Conservation (phyloP, 768 basidiomycete species). For the Panellus pusillus region DNA sequence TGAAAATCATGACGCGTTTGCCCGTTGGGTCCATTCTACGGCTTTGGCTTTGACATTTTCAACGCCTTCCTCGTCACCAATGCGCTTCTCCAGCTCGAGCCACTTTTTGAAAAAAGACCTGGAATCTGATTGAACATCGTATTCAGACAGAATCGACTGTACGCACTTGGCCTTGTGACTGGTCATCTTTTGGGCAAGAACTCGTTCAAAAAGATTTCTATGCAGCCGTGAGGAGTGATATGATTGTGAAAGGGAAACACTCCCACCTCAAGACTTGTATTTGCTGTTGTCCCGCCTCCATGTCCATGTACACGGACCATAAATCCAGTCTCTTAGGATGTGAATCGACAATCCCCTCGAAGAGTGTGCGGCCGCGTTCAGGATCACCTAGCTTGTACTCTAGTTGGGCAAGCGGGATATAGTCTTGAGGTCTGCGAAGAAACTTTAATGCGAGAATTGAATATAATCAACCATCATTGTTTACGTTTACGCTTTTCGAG, state of each 20-base stretch:
- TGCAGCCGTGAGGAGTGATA: neutral
- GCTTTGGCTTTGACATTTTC: slow-evolving; percentile 84
- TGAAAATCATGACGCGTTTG: slow-evolving; percentile 41
- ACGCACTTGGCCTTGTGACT: slow-evolving; percentile 93
- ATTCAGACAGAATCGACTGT: slow-evolving; percentile 1
- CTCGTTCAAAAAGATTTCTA: slow-evolving; percentile 86
- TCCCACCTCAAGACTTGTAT: slow-evolving; percentile 75
- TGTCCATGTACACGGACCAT: slow-evolving; percentile 97
- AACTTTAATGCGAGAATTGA: neutral
- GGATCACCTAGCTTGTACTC: slow-evolving; percentile 94
- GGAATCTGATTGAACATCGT: slow-evolving; percentile 10
- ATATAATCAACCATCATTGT: slow-evolving; percentile 28
- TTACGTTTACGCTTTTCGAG: slow-evolving; percentile 92
- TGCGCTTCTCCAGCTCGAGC: slow-evolving; percentile 80
- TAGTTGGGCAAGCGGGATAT: slow-evolving; percentile 90
- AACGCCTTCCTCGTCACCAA: slow-evolving; percentile 87
- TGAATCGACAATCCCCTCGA: slow-evolving; percentile 94
- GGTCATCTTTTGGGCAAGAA: slow-evolving; percentile 83
- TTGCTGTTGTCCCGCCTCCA: slow-evolving; percentile 81
- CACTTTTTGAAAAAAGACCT: slow-evolving; percentile 98
- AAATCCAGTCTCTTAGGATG: slow-evolving; percentile 95
- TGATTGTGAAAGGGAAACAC: slow-evolving; percentile 2
- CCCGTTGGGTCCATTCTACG: slow-evolving; percentile 84
- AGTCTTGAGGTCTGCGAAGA: slow-evolving; percentile 79
- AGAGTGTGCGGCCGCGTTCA: slow-evolving; percentile 93